Evolutionary conservation across 164 flowering plant species (phyloP).

Genomic region (Sextonia rubra): DNA sequence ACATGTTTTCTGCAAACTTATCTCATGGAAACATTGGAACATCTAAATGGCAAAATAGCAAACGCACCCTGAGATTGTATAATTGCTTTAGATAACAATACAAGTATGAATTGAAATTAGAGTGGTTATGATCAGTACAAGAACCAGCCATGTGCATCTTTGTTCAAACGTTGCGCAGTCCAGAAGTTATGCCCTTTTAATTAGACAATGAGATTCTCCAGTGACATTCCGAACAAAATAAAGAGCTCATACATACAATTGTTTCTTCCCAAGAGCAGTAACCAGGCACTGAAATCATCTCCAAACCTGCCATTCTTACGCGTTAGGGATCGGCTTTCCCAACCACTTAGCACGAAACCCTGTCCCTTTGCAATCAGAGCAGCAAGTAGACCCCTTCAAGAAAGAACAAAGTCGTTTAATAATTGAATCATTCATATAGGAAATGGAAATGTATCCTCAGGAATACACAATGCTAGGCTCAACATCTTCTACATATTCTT

Average conservation of each 20-base stretch:
- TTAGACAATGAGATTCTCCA: slow-evolving; percentile 29
- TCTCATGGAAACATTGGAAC: no score
- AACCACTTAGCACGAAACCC: slow-evolving; percentile 97
- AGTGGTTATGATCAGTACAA: no score
- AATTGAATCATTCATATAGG: background rate
- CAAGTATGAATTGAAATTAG: no score
- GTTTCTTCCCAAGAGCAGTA: background rate
- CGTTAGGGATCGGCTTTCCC: slow-evolving; percentile 47
- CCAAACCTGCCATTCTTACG: no score
- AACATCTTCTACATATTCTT: background rate
- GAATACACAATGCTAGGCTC: background rate
- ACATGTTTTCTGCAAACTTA: no score
- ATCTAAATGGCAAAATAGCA: no score
- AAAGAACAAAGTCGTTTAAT: background rate
- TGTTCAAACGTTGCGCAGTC: no score
- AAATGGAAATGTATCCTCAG: background rate
- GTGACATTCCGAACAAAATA: background rate
- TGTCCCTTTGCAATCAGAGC: slow-evolving; percentile 87
- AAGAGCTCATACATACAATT: background rate
- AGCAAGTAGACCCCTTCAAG: slow-evolving; percentile 68
- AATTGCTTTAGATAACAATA: no score
- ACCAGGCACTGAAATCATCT: background rate
- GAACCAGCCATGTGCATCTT: no score
- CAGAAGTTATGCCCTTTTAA: slow-evolving; percentile 72
- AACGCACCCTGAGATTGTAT: no score